Evolutionary conservation across 2,329 filamentous ascomycete species (phyloP), one percentile per base, ranked within the genome.

Genomic region (Penicillium sp.): DNA sequence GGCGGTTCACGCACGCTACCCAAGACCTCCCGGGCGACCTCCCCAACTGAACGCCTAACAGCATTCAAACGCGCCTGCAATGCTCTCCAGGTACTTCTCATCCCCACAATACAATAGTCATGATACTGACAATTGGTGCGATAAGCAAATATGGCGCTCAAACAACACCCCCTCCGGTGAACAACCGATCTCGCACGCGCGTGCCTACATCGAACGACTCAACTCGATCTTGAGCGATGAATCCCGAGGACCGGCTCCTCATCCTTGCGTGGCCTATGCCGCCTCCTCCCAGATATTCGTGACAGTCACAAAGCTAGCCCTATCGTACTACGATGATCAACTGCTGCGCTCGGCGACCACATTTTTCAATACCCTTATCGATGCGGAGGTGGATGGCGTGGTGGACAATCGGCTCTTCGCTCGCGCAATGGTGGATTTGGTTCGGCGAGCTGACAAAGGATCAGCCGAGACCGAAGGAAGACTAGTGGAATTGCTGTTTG

Each of bases 381-480:
- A 99, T 76, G 95, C 92, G 73, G 95, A 98, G 74, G 93, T 97
- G 76, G 95, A 97, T 71, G 91, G 92, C 35, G 96, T 98, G 69
- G 86, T 97, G 48, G 90, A 96, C 70, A 96, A 90, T 69, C 85
- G 88, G 31, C 83, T 86, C 53, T 99, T 99, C 72, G 91, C 95
- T 2, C 85, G 88, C 56, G 93, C 91, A 68, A 76, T 99, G 69
- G 95, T 96, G 70, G 91, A 91, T 65, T 84, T 99, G 58, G 83
- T 97, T 50, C 85, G 91, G 58, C 86, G 88, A 63, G 91, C 93
- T 35, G 70, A 71, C 37, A 71, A 70, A 39, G 87, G 90, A 4
- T 86, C 89, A 37, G 83, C 87, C 52, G 90, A 96, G 56, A 93
- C 90, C 11, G 93, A 98, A 73, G 89, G 89, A 10, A 87, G 92